A percentile compares a stretch with the other conserved stretches of the same genome.
Evolutionary conservation across 225 moss, liverwort and hornwort genomes (phyloP).

Genomic region (Pleurozium schreberi): DNA sequence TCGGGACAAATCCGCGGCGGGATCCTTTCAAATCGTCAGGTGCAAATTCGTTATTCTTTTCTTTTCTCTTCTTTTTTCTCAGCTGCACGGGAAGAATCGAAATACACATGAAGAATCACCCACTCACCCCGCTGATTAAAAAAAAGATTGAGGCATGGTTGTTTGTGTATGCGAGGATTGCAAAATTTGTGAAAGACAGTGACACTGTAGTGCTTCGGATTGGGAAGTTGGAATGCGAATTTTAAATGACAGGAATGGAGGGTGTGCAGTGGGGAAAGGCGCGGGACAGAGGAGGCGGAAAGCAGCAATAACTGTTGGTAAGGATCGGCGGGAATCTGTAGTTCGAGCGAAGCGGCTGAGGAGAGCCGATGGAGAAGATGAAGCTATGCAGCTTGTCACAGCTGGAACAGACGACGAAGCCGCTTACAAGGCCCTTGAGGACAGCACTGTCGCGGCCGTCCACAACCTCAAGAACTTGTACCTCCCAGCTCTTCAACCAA

Average conservation of each 20-base stretch:
- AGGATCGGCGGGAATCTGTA: constrained; percentile 90
- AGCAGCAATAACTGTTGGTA: constrained; percentile 75
- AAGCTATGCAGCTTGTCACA: constrained; percentile 25
- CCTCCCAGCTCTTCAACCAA: background rate
- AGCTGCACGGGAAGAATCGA: background rate
- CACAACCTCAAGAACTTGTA: constrained; percentile 65
- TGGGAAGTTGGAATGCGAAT: background rate
- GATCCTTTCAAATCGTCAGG: constrained; percentile 47
- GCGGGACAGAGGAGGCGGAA: constrained; percentile 82
- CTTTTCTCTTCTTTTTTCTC: background rate
- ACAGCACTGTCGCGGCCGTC: constrained; percentile 49
- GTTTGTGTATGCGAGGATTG: background rate
- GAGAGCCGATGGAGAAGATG: constrained; percentile 47
- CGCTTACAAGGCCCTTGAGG: constrained; percentile 50
- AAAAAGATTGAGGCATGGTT: background rate
- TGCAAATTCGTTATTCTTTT: background rate
- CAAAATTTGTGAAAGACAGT: background rate
- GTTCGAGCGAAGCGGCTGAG: constrained; percentile 81
- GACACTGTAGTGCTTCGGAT: background rate
- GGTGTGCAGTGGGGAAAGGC: constrained; percentile 60
- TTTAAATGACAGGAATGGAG: background rate
- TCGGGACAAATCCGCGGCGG: constrained; percentile 17
- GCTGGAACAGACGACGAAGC: constrained; percentile 46
- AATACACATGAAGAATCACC: background rate
- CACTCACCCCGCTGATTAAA: background rate